These are phyloP conservation scores for Saturnispora kantuleensis DNA, from an alignment of 805 yeast genomes.

Conservation along the genomic window DNA sequence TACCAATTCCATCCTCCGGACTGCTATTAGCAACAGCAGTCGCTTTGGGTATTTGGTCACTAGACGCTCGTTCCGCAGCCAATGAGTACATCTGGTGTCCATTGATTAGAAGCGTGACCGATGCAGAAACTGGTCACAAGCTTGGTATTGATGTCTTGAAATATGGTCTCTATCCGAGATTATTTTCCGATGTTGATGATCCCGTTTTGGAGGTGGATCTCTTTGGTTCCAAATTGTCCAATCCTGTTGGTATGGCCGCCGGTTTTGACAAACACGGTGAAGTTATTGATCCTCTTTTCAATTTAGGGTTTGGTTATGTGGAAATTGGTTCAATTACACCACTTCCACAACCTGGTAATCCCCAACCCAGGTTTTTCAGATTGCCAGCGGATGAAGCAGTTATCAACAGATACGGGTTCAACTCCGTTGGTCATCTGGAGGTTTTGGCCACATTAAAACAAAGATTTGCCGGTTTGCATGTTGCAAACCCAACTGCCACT, in stretches of 20 bases:
- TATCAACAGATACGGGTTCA: slow-evolving; percentile 90
- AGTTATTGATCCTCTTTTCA: slow-evolving; percentile 71
- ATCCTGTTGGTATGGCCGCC: slow-evolving; percentile 91
- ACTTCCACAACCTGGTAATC: slow-evolving; percentile 87
- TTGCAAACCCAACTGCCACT: slow-evolving; percentile 16
- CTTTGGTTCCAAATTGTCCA: slow-evolving; percentile 53
- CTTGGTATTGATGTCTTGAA: slow-evolving; percentile 64
- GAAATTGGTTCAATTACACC: slow-evolving; percentile 95
- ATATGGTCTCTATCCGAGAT: slow-evolving; percentile 55
- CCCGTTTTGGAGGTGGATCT: slow-evolving; percentile 47
- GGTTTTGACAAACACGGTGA: slow-evolving; percentile 93
- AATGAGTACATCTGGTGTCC: slow-evolving; percentile 83
- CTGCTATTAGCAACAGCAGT: slow-evolving; percentile 19
- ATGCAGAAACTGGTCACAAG: slow-evolving; percentile 81
- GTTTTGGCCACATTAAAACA: slow-evolving; percentile 60
- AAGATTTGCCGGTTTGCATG: slow-evolving; percentile 42
- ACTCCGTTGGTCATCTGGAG: slow-evolving; percentile 75
- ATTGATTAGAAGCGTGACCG: slow-evolving; percentile 51
- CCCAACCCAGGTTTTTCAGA: slow-evolving; percentile 86
- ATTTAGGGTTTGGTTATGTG: slow-evolving; percentile 77
- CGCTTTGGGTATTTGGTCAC: slow-evolving; percentile 41
- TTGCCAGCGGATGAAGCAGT: slow-evolving; percentile 80
- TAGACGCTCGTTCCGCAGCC: slow-evolving; percentile 73
- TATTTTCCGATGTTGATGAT: slow-evolving; percentile 44
- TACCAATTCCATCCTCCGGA: slow-evolving; percentile 16